Percentiles rank a stretch among this genome's conserved stretches.
Conservation (phyloP, 225 moss, liverwort and hornwort species). For the Polytrichum formosum region DNA sequence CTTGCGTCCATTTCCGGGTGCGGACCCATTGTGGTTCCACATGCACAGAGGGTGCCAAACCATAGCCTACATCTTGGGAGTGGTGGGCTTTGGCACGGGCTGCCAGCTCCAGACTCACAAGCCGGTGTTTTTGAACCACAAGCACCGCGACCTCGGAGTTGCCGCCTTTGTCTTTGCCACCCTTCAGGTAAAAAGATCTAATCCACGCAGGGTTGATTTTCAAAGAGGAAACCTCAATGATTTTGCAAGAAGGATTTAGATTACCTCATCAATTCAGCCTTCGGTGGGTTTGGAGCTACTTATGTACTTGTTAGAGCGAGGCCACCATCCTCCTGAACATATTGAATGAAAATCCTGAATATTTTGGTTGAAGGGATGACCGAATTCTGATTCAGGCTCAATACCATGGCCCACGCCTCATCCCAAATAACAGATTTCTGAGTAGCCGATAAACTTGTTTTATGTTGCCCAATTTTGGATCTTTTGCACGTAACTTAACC, state of each 20-base stretch:
- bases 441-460: too few relatives aligned
- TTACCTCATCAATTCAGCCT: background rate
- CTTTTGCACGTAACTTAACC: too few relatives aligned
- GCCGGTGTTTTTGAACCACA: background rate
- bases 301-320: background rate
- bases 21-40: slow-evolving; percentile 7
- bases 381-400: too few relatives aligned
- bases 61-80: slow-evolving; percentile 12
- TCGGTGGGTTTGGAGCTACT: background rate
- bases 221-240: background rate
- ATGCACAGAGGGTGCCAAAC: slow-evolving; percentile 6
- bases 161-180: slow-evolving; percentile 11
- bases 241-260: background rate
- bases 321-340: background rate
- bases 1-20: background rate
- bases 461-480: too few relatives aligned
- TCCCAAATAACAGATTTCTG: too few relatives aligned
- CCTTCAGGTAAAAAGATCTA: slow-evolving; percentile 9
- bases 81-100: slow-evolving; percentile 9
- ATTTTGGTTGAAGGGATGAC: too few relatives aligned
- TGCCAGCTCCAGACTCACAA: slow-evolving; percentile 6
- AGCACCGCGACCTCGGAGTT: slow-evolving; percentile 5
- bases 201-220: background rate
- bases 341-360: too few relatives aligned
- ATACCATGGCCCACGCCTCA: too few relatives aligned